Percentiles rank a stretch among this genome's conserved stretches.
Evolutionary conservation across 164 flowering plant species (phyloP).

Genomic region (Vitis vinifera): ASM3070453v1 NC_081805.1:1285001-1285500

Average conservation of each 20-base stretch:
- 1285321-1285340: conserved; percentile 73
- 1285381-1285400: conserved; percentile 86
- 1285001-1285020: too few relatives aligned
- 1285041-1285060: too few relatives aligned
- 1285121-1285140: too few relatives aligned
- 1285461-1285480: conserved; percentile 89
- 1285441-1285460: conserved; percentile 65
- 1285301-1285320: not conserved
- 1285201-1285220: too few relatives aligned
- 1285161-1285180: too few relatives aligned
- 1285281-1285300: not conserved
- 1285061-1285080: too few relatives aligned
- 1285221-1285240: too few relatives aligned
- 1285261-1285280: not conserved
- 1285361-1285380: conserved; percentile 84
- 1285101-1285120: too few relatives aligned
- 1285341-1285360: conserved; percentile 87
- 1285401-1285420: conserved; percentile 91
- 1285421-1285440: conserved; percentile 86
- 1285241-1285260: not conserved
- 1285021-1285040: too few relatives aligned
- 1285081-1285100: too few relatives aligned
- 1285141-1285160: too few relatives aligned
- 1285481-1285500: conserved; percentile 99
- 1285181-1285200: too few relatives aligned